Conservation (phyloP, 805 yeast genomes). For the Pichia phayaonensis region DNA sequence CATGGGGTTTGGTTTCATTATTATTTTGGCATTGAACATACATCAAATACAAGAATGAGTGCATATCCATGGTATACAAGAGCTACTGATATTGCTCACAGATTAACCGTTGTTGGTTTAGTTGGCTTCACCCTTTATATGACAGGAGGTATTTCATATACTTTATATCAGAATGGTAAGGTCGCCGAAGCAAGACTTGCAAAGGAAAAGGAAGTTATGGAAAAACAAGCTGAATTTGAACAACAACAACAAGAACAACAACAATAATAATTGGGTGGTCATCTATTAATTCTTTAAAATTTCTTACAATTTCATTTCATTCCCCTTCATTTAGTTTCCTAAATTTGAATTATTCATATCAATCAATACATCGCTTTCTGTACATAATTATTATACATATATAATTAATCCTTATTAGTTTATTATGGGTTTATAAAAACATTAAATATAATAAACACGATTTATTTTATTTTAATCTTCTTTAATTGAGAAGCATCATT, state of each 20-base stretch:
- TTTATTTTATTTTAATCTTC: constrained; percentile 6
- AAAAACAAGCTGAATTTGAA: constrained; percentile 20
- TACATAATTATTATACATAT: background rate
- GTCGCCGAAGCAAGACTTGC: constrained; percentile 39
- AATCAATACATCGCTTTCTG: background rate
- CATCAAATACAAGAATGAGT: constrained; percentile 3
- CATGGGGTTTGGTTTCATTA: background rate
- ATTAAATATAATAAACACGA: background rate
- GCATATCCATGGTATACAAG: constrained; percentile 68
- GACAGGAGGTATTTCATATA: constrained; percentile 44
- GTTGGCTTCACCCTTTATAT: constrained; percentile 47
- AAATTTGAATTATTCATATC: no score
- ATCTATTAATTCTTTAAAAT: no score
- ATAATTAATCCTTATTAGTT: background rate
- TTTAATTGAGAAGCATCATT: background rate
- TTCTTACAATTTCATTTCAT: background rate
- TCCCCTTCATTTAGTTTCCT: no score
- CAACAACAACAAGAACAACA: constrained; percentile 12
- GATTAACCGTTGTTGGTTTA: constrained; percentile 60
- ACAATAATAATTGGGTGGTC: background rate
- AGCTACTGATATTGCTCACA: constrained; percentile 63
- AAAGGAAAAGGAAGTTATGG: constrained; percentile 22
- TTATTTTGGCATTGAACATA: background rate
- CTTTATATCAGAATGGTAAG: constrained; percentile 45
- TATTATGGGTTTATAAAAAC: background rate